These are phyloP conservation scores for Cladobotryum mycophilum DNA, from an alignment of 2,329 filamentous ascomycete species.

Conservation along the genomic window DNA sequence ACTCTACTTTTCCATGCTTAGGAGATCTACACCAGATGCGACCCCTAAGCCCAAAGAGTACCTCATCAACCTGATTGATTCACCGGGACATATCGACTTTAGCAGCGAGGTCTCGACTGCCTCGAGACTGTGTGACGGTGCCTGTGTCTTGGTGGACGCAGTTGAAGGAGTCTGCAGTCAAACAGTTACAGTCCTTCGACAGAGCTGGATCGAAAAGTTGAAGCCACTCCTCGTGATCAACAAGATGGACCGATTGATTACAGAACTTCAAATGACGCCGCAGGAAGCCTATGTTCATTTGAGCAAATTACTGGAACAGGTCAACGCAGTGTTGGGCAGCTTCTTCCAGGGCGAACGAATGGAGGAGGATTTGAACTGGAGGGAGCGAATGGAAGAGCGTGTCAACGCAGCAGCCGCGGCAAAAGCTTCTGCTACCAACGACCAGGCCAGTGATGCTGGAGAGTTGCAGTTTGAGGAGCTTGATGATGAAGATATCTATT, in stretches of 20 bases:
- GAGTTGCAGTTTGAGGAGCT: conserved; percentile 75
- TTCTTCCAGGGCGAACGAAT: conserved; percentile 98
- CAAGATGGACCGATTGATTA: conserved; percentile 93
- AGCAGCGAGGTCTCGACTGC: conserved; percentile 97
- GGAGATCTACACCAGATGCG: conserved; percentile 62
- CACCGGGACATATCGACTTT: conserved; percentile 96
- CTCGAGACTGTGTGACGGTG: conserved; percentile 88
- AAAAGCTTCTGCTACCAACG: conserved; percentile 45
- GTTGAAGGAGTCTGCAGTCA: conserved; percentile 98
- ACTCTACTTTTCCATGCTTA: conserved; percentile 86
- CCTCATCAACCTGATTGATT: conserved; percentile 95
- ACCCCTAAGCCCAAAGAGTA: conserved; percentile 76
- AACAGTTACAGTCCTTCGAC: conserved; percentile 90
- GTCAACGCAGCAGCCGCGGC: conserved; percentile 64
- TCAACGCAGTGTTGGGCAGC: conserved; percentile 94
- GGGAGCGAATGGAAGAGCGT: conserved; percentile 84
- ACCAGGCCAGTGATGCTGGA: conserved; percentile 47
- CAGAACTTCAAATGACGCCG: conserved; percentile 90
- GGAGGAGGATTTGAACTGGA: conserved; percentile 96
- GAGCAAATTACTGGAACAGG: conserved; percentile 84
- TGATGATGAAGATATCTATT: conserved; percentile 96
- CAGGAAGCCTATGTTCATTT: conserved; percentile 84
- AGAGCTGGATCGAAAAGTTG: conserved; percentile 92
- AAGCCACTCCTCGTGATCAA: conserved; percentile 95
- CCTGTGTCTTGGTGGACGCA: conserved; percentile 88